These are phyloP conservation scores for Tetrapisispora arboricola DNA, from an alignment of 805 yeast species.

Conservation along the genomic window DNA sequence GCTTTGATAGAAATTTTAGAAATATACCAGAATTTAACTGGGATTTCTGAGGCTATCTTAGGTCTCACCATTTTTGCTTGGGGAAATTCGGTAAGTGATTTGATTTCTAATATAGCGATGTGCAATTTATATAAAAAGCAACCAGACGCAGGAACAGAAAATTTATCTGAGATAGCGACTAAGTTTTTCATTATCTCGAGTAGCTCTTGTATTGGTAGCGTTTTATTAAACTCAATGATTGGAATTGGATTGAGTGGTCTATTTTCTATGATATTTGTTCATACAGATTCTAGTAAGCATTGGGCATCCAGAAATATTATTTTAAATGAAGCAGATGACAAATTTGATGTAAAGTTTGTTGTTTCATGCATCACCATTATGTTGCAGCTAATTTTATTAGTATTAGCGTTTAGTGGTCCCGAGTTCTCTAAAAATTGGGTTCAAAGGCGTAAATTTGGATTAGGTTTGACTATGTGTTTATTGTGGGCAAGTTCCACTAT, in stretches of 20 bases:
- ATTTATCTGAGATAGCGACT: constrained; percentile 21
- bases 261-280: constrained; percentile 28
- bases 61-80: constrained; percentile 91
- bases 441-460: constrained; percentile 8
- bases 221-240: constrained; percentile 63
- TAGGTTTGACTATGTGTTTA: constrained; percentile 20
- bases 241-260: constrained; percentile 78
- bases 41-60: constrained; percentile 66
- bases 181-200: constrained; percentile 87
- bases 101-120: constrained; percentile 75
- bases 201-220: constrained; percentile 92
- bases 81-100: constrained; percentile 90
- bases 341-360: constrained; percentile 13
- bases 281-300: constrained; percentile 10
- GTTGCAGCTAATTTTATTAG: constrained; percentile 14
- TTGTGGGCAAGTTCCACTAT: constrained; percentile 22
- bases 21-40: constrained; percentile 23
- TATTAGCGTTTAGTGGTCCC: constrained; percentile 14
- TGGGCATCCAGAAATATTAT: constrained; percentile 19
- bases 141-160: constrained; percentile 14
- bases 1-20: constrained; percentile 28
- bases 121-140: constrained; percentile 41
- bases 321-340: constrained; percentile 8
- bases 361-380: constrained; percentile 19
- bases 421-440: constrained; percentile 6